Conservation (phyloP, 371 early-diverging fungal genomes). For the Apophysomyces sp. region DNA sequence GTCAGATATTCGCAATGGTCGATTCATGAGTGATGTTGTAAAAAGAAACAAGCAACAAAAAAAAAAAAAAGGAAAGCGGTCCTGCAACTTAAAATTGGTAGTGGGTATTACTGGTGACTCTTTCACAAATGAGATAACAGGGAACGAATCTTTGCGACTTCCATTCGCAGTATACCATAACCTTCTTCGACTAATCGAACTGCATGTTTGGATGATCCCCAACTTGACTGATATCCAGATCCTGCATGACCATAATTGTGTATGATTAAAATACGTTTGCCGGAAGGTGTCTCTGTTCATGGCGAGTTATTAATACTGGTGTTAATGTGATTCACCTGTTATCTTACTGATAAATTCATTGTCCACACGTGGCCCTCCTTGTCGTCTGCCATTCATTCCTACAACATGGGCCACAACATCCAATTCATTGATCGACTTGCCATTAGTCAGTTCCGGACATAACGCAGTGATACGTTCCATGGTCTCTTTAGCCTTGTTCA, state of each 20-base stretch:
- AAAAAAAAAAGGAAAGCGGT: neutral
- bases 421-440: constrained; percentile 31
- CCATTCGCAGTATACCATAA: constrained; percentile 8
- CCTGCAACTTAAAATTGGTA: neutral
- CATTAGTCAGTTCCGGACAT: constrained; percentile 35
- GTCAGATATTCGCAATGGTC: neutral
- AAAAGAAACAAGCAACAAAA: neutral
- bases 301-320: too few relatives aligned
- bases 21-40: neutral
- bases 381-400: constrained; percentile 63
- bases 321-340: constrained; percentile 24
- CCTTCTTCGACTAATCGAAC: constrained; percentile 46
- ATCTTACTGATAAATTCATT: constrained; percentile 38
- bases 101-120: neutral
- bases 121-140: neutral
- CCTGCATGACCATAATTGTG: constrained; percentile 79
- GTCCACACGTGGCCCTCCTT: constrained; percentile 68
- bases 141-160: constrained; percentile 7
- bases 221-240: constrained; percentile 68
- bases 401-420: constrained; percentile 58
- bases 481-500: constrained; percentile 14
- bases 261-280: constrained; percentile 49
- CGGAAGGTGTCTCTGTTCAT: constrained; percentile 23
- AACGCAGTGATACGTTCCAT: constrained; percentile 19
- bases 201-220: constrained; percentile 65